Percentiles rank a stretch among this genome's conserved stretches.
Evolutionary conservation across 345 rosid species (phyloP).

Genomic region (Litchi chinensis): DNA sequence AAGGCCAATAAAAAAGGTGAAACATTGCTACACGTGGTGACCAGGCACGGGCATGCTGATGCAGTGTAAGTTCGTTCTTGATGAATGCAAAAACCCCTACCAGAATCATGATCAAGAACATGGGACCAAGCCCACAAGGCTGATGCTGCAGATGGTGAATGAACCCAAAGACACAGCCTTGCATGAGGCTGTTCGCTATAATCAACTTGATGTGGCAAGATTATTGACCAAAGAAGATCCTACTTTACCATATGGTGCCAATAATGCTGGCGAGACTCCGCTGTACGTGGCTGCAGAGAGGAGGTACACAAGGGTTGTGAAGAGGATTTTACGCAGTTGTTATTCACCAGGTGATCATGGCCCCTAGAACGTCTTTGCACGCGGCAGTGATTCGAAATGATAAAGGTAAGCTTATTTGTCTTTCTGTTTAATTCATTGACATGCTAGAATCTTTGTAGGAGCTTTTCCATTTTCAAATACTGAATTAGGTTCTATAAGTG

Average conservation of each 20-base stretch:
- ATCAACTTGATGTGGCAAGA: slow-evolving; percentile 22
- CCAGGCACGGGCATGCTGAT: slow-evolving; percentile 13
- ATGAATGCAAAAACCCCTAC: not conserved
- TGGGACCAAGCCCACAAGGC: not conserved
- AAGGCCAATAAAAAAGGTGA: not conserved
- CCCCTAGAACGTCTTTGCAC: slow-evolving; percentile 36
- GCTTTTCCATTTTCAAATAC: no score
- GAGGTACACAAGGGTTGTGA: not conserved
- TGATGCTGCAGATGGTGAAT: slow-evolving; percentile 20
- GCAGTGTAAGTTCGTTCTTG: not conserved
- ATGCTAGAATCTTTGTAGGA: no score
- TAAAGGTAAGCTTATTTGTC: slow-evolving; percentile 6
- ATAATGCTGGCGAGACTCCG: slow-evolving; percentile 23
- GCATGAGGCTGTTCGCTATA: slow-evolving; percentile 28
- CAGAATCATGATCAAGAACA: slow-evolving; percentile 12
- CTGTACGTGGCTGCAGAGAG: slow-evolving; percentile 32
- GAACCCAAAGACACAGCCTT: not conserved
- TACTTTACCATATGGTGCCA: not conserved
- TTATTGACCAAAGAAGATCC: slow-evolving; percentile 5
- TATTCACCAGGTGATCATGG: slow-evolving; percentile 15
- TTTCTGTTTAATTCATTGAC: not conserved
- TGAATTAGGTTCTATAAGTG: no score
- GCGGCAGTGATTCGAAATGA: slow-evolving; percentile 5
- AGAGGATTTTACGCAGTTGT: not conserved
- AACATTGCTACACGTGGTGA: slow-evolving; percentile 7